A percentile compares a stretch with the other conserved stretches of the same genome.
Conservation (phyloP, 2,329 filamentous ascomycete genomes). For the Dactylellina drechsleri region DNA sequence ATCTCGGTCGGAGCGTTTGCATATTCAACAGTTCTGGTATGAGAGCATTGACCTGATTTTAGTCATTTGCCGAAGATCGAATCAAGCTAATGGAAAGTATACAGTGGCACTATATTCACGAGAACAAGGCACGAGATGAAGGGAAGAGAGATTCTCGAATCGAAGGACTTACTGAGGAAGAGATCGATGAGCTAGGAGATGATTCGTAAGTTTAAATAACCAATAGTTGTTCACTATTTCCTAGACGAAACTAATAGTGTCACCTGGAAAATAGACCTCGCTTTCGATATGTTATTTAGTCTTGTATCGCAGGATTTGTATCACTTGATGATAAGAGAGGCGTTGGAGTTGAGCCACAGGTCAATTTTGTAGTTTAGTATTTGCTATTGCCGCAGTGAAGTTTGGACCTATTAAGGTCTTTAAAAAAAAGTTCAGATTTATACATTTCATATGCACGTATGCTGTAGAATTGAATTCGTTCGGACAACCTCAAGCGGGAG, state of each 20-base stretch:
- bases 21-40: constrained; percentile 66
- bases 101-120: constrained; percentile 53
- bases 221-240: no score
- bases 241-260: no score
- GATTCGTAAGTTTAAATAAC: constrained; percentile 57
- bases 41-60: constrained; percentile 60
- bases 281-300: constrained; percentile 42
- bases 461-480: no score
- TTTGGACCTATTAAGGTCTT: no score
- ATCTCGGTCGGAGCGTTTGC: constrained; percentile 68
- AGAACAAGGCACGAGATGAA: constrained; percentile 61
- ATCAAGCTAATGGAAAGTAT: background rate
- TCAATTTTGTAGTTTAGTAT: no score
- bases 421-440: no score
- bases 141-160: constrained; percentile 63
- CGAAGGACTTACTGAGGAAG: constrained; percentile 63
- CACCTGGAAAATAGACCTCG: constrained; percentile 19
- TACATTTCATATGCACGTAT: no score
- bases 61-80: background rate
- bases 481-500: no score
- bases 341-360: no score
- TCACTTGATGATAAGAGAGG: background rate
- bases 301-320: background rate
- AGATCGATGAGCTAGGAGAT: constrained; percentile 64
- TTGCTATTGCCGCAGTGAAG: no score